Percentiles rank a stretch among this genome's conserved stretches.
Conservation (phyloP, 1,139 yeast genomes). For the Ogataea hybrid region DNA sequence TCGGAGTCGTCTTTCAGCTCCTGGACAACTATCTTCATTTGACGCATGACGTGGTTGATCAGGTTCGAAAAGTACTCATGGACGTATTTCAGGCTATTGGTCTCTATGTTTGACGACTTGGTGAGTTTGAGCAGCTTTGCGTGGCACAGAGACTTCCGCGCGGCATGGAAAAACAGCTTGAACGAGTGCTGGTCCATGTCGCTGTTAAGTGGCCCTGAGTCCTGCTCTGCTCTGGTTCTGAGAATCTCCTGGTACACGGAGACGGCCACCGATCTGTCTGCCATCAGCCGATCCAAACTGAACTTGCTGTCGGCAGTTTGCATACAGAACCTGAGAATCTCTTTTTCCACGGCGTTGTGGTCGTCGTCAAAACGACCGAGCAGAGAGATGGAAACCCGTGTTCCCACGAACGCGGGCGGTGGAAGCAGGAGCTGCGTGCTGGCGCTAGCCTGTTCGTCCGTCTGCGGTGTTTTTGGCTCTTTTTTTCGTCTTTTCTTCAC, state of each 20-base stretch:
- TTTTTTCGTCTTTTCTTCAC: too few species aligned
- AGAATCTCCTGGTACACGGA: not conserved
- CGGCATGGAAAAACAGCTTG: constrained; percentile 34
- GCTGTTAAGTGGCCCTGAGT: constrained; percentile 1
- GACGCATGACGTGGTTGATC: constrained; percentile 1
- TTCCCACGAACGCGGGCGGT: not conserved
- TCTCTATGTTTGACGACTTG: constrained; percentile 16
- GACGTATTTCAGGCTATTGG: constrained; percentile 5
- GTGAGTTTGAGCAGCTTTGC: constrained; percentile 20
- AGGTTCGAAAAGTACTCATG: not conserved
- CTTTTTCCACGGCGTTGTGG: not conserved
- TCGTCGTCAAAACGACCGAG: not conserved
- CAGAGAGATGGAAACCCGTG: not conserved
- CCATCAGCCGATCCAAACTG: constrained; percentile 5
- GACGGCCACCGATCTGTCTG: constrained; percentile 11
- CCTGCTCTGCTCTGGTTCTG: not conserved
- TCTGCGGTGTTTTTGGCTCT: not conserved
- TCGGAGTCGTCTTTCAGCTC: not conserved
- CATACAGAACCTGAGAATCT: not conserved
- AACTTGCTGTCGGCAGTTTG: not conserved
- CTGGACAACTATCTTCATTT: constrained; percentile 5
- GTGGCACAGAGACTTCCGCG: constrained; percentile 33
- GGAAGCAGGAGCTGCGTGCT: not conserved
- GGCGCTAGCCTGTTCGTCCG: not conserved
- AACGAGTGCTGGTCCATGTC: constrained; percentile 12